Evolutionary conservation across 2,329 filamentous ascomycete genomes (phyloP).

Genomic region (Fusarium chaquense): DNA sequence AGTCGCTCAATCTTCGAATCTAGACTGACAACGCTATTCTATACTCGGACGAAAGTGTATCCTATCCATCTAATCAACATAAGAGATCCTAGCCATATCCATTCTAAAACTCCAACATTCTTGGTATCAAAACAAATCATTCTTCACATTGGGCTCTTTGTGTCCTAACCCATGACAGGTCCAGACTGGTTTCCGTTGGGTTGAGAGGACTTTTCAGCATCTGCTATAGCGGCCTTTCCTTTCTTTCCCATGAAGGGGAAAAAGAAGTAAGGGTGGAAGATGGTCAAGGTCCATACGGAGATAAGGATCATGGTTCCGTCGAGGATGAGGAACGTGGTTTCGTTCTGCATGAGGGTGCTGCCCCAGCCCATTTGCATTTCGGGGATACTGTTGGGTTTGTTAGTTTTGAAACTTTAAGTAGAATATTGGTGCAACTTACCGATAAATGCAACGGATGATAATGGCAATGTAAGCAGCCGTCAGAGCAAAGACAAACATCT

Average conservation of each 20-base stretch:
- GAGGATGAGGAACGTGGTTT: constrained; percentile 37
- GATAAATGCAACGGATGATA: constrained; percentile 39
- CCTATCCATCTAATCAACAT: not conserved
- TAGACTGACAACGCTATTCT: not conserved
- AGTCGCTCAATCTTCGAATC: not conserved
- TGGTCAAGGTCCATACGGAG: constrained; percentile 32
- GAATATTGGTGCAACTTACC: not conserved
- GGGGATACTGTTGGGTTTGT: constrained; percentile 10
- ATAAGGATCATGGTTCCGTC: constrained; percentile 39
- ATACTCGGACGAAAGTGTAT: not conserved
- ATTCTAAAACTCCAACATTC: not conserved
- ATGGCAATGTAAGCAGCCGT: constrained; percentile 30
- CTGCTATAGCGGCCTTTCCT: not conserved
- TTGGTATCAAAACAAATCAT: not conserved
- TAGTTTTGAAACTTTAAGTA: not conserved
- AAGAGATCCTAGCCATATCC: not conserved
- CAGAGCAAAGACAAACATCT: constrained; percentile 31
- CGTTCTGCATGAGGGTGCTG: constrained; percentile 39
- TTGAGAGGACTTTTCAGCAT: constrained; percentile 6
- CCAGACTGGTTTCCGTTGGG: not conserved
- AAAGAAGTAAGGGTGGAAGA: constrained; percentile 37
- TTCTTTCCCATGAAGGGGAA: constrained; percentile 33
- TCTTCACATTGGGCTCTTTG: fast-evolving
- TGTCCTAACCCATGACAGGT: not conserved
- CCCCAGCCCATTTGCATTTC: constrained; percentile 44